Evolutionary conservation across 768 basidiomycete species (phyloP).

Genomic region (Leccinum disarticulatum): DNA sequence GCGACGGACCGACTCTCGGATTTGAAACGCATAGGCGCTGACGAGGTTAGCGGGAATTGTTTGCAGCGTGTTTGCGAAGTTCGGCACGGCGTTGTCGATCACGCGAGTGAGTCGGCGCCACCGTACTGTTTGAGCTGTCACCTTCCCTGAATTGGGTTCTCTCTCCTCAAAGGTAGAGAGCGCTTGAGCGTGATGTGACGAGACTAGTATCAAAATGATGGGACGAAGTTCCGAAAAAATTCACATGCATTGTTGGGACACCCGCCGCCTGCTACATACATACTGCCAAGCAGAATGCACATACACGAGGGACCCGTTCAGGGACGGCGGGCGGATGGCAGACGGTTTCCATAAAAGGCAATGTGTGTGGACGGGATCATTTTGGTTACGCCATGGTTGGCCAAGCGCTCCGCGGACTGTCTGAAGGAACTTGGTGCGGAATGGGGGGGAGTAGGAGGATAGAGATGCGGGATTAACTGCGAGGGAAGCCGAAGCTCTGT

Average conservation of each 20-base stretch:
- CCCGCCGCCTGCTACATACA: background rate
- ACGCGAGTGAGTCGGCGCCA: conserved; percentile 7
- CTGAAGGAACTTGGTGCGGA: background rate
- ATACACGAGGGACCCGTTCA: conserved; percentile 23
- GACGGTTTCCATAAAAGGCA: conserved; percentile 12
- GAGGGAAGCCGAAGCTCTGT: conserved; percentile 11
- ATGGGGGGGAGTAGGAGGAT: background rate
- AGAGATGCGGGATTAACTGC: background rate
- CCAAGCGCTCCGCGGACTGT: conserved; percentile 22
- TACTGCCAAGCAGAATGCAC: background rate
- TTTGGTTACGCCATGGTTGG: conserved; percentile 1
- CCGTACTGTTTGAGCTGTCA: background rate
- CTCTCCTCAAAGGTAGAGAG: background rate
- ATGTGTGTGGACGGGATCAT: conserved; percentile 10
- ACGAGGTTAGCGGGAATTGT: background rate
- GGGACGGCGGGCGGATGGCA: conserved; percentile 21
- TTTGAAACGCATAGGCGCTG: conserved; percentile 5
- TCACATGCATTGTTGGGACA: conserved; percentile 21
- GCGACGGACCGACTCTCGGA: background rate
- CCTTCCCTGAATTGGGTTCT: background rate
- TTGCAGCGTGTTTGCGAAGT: background rate
- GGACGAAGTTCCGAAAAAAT: background rate
- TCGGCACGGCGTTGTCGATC: conserved; percentile 1
- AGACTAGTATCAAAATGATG: background rate
- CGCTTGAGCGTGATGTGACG: background rate